Evolutionary conservation across 169 alveolate species (phyloP).

Genomic region (Neospora caninum): DNA sequence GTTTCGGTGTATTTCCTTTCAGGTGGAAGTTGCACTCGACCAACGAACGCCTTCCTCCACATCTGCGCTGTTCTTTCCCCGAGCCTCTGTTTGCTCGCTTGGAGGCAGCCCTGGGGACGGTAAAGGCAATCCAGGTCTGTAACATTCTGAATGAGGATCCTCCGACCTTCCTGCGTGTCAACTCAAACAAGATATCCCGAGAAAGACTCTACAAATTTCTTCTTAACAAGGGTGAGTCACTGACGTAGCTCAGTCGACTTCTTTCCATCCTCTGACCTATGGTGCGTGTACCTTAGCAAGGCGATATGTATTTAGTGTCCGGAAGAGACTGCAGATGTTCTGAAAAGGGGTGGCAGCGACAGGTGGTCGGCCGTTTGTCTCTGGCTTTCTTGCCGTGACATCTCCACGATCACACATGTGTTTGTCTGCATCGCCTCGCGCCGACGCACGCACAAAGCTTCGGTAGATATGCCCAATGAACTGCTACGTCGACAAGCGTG

Average conservation of each 20-base stretch:
- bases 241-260: neutral
- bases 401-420: too few species aligned
- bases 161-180: conserved; percentile 82
- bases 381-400: too few species aligned
- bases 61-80: conserved; percentile 86
- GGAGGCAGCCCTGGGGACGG: conserved; percentile 80
- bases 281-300: neutral
- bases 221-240: conserved; percentile 73
- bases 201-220: conserved; percentile 79
- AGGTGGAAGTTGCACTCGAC: conserved; percentile 84
- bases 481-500: too few species aligned
- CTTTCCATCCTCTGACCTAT: conserved; percentile 53
- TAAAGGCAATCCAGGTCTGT: conserved; percentile 82
- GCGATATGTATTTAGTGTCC: too few species aligned
- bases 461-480: too few species aligned
- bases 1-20: neutral
- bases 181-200: conserved; percentile 57
- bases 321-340: too few species aligned
- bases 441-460: too few species aligned
- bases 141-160: conserved; percentile 85
- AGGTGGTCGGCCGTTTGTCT: too few species aligned
- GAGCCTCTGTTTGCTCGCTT: conserved; percentile 79
- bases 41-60: conserved; percentile 82
- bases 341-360: too few species aligned
- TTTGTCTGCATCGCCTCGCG: too few species aligned